phyloP scores from a whole-genome alignment of 2,329 filamentous ascomycete genomes.

The Stachybotrys chartarum region DNA sequence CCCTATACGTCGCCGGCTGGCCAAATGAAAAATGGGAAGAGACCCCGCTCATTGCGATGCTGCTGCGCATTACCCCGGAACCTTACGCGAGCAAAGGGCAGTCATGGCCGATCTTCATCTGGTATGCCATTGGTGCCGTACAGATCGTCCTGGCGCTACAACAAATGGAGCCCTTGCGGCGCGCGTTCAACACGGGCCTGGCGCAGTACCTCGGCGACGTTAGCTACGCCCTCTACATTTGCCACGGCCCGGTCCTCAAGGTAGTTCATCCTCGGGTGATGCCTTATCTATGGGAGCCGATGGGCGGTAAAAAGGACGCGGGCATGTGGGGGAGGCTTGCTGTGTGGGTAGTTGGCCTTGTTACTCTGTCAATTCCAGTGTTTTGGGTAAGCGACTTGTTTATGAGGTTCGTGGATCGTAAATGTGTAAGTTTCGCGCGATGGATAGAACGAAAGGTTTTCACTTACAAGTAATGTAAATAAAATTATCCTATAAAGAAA shows the following conservation, averaged over 20 bases:
- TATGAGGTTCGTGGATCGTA: too few species aligned
- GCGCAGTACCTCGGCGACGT: slow-evolving; percentile 44
- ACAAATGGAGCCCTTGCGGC: slow-evolving; percentile 29
- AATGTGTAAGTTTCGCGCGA: too few species aligned
- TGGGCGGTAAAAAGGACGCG: background rate
- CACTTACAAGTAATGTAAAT: too few species aligned
- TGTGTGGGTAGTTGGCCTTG: too few species aligned
- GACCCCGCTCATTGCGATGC: too few species aligned
- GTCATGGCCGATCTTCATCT: slow-evolving; percentile 27
- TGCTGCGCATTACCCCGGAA: slow-evolving; percentile 21
- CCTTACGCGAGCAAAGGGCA: slow-evolving; percentile 25
- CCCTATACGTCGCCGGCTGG: too few species aligned
- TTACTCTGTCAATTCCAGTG: too few species aligned
- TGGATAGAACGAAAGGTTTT: too few species aligned
- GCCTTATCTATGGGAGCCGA: background rate
- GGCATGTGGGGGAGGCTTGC: too few species aligned
- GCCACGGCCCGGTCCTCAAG: slow-evolving; percentile 35
- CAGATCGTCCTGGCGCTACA: slow-evolving; percentile 36
- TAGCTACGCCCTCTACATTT: slow-evolving; percentile 45
- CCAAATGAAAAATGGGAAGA: too few species aligned
- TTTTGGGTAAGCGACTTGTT: too few species aligned
- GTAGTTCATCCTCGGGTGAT: background rate
- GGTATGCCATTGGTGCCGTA: slow-evolving; percentile 37
- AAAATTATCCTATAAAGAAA: too few species aligned
- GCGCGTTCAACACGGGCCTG: slow-evolving; percentile 30